Conservation (phyloP, 306 rosid genomes). For the Acacia acuminata region DNA sequence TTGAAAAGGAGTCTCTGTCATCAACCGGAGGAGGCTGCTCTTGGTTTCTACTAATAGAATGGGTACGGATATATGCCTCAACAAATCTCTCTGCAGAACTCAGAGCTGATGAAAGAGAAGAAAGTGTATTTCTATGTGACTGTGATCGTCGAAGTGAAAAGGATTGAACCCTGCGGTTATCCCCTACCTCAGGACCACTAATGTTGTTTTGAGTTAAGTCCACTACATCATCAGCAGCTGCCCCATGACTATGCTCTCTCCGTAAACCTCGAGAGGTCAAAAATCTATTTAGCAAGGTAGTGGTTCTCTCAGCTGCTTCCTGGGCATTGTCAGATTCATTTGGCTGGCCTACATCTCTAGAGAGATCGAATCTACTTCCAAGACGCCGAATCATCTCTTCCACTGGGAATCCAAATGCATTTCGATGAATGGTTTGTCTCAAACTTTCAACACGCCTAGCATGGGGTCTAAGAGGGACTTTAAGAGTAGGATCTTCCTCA, state of each 20-base stretch:
- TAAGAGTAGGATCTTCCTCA: conserved; percentile 73
- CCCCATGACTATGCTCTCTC: conserved; percentile 61
- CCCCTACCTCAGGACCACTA: conserved; percentile 51
- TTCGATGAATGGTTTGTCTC: conserved; percentile 82
- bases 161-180: conserved; percentile 54
- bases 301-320: conserved; percentile 61
- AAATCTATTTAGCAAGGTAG: conserved; percentile 66
- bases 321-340: conserved; percentile 51
- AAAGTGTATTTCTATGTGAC: conserved; percentile 54
- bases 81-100: conserved; percentile 68
- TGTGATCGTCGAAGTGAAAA: conserved; percentile 61
- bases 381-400: conserved; percentile 92
- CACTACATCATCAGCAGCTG: conserved; percentile 55
- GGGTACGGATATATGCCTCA: conserved; percentile 64
- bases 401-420: conserved; percentile 59
- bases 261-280: conserved; percentile 76
- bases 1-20: conserved; percentile 88
- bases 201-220: conserved; percentile 53
- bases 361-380: conserved; percentile 74
- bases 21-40: conserved; percentile 77
- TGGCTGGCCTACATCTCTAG: conserved; percentile 56
- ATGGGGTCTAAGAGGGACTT: conserved; percentile 79
- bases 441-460: conserved; percentile 91
- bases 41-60: conserved; percentile 56
- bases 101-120: conserved; percentile 64